Base-by-base conservation (phyloP, 2,329 filamentous ascomycete genomes). In the Xylariomycetidae sp. region DNA sequence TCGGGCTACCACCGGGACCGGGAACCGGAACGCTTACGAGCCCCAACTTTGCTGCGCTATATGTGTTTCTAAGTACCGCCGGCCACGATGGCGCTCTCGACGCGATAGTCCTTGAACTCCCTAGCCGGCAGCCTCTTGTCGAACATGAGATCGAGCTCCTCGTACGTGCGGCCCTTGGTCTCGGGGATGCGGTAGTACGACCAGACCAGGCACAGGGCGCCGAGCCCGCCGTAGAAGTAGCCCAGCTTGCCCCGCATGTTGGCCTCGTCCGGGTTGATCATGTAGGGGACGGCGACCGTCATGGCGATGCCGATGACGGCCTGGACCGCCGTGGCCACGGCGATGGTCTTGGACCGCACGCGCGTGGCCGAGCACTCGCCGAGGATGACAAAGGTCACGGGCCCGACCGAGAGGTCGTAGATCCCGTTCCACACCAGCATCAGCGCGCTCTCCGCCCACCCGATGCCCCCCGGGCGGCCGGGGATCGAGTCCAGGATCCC, bases 391-490 rank as follows among this genome's bases (percentile, higher is more conserved):
- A 80, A 68, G 32, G 59, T 63, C 29, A 67, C 50, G 3, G 64
- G 63, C 0, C 72, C 74, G 13, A 76, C 57, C 0, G 69, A 70
- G 8, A 73, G 46, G 44, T 75, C 69, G 46, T 75, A 77, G 14
- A 60, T 53, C 16, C 71, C 65, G 14, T 69, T 71, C 58, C 66
- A 74, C 13, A 74, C 46, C 6, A 77, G 48, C 43, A 75, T 63
- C 12, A 77, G 56, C 3, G 62, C 59, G 4, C 69, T 72, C 33
- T 71, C 66, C 1, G 65, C 68, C 66, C 67, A 74, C 12, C 49
- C 53, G 30, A 60, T 56, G 11, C 60, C 61, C 0, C 53, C 49
- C 3, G 59, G 57, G 2, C 62, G 57, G 9, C 56, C 57, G 0
- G 64, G 64, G 7, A 70, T 59, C 29, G 65, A 68, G 36, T 70